Conservation (phyloP, 108 stramenopile genomes). For the Pseudonitzschia pungens region DNA sequence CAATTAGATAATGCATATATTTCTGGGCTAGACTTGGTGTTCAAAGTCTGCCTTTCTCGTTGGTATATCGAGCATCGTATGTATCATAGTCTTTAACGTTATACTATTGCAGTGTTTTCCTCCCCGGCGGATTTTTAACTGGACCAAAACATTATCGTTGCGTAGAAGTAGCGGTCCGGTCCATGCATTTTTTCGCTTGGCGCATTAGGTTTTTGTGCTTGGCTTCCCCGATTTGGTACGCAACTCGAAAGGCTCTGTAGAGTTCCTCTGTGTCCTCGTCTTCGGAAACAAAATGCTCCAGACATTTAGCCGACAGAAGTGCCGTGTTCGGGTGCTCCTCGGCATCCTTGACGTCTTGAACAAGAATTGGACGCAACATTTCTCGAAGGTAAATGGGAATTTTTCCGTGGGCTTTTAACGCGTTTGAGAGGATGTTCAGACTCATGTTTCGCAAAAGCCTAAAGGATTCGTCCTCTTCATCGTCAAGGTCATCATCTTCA, state of each 20-base stretch:
- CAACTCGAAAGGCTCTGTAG: constrained; percentile 33
- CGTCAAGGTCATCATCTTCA: constrained; percentile 4
- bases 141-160: no score
- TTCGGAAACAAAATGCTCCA: constrained; percentile 35
- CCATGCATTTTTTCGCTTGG: constrained; percentile 42
- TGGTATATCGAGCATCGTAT: no score
- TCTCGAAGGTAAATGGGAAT: constrained; percentile 29
- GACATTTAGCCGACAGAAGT: constrained; percentile 23
- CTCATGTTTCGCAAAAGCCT: constrained; percentile 32
- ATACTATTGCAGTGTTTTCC: no score
- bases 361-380: constrained; percentile 32
- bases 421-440: constrained; percentile 45
- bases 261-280: constrained; percentile 35
- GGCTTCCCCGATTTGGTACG: constrained; percentile 34
- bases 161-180: neutral
- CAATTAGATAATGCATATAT: no score
- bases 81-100: no score
- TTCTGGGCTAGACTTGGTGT: no score
- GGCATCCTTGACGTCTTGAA: constrained; percentile 38
- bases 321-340: constrained; percentile 40
- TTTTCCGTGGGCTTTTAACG: constrained; percentile 24
- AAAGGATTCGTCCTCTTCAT: constrained; percentile 31
- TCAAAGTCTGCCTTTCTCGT: no score
- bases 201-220: constrained; percentile 36
- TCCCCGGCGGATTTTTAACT: no score